These are phyloP conservation scores for Phaeosphaeria sp. DNA, from an alignment of 2,329 filamentous ascomycete species.

Conservation along the genomic window DNA sequence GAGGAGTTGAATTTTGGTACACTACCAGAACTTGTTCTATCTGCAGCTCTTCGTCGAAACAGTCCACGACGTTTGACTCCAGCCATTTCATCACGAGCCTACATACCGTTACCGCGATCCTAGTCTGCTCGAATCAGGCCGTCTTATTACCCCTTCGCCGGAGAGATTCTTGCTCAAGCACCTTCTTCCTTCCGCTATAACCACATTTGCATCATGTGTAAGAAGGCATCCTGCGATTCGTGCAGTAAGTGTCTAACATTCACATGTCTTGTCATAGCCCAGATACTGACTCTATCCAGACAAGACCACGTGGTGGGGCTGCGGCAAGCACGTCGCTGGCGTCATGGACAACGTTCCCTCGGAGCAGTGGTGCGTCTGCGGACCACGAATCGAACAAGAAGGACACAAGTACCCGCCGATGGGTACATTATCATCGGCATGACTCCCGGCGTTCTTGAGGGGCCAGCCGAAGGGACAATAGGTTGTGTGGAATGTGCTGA, in stretches of 20 bases:
- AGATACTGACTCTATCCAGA: conserved; percentile 38
- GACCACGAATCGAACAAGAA: conserved; percentile 66
- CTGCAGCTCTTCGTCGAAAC: not conserved
- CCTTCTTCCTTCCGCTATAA: not conserved
- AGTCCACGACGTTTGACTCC: not conserved
- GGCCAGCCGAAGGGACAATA: not conserved
- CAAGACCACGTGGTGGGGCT: conserved; percentile 70
- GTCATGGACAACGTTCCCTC: conserved; percentile 68
- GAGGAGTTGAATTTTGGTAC: not conserved
- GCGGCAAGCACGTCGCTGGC: conserved; percentile 65
- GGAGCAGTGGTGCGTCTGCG: conserved; percentile 69
- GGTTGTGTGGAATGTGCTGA: not conserved
- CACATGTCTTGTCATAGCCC: not conserved
- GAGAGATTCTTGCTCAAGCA: not conserved
- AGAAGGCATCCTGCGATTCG: conserved; percentile 65
- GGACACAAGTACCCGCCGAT: conserved; percentile 71
- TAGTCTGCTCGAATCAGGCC: not conserved
- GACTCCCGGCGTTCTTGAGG: conserved; percentile 23
- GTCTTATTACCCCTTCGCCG: not conserved
- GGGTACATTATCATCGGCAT: conserved; percentile 49
- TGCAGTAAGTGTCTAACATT: conserved; percentile 61
- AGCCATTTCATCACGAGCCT: not conserved
- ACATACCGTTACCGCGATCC: not conserved
- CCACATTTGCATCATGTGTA: conserved; percentile 62
- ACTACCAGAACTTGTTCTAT: not conserved